phyloP scores from a whole-genome alignment of 2,329 filamentous ascomycete species.

The Aspergillus neotritici region DNA sequence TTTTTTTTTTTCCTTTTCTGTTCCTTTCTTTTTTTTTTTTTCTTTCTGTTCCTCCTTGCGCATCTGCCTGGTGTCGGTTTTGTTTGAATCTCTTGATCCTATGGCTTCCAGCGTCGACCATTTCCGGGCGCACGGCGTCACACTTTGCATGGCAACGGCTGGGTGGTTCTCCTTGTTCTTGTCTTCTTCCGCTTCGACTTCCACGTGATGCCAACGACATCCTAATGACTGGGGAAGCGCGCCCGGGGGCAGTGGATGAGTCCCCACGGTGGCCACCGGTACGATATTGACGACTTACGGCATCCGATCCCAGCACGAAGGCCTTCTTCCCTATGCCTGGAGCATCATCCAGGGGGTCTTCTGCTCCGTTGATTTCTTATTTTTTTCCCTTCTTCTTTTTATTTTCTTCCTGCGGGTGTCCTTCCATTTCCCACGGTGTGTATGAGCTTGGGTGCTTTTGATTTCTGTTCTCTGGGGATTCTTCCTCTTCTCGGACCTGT shows the following conservation, averaged over 20 bases:
- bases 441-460: conserved; percentile 16
- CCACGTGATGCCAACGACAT: conserved; percentile 12
- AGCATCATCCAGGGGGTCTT: conserved; percentile 13
- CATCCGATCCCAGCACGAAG: conserved; percentile 7
- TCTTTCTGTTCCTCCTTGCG: conserved; percentile 5
- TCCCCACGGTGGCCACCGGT: conserved; percentile 12
- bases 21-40: conserved; percentile 5
- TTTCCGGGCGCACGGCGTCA: conserved; percentile 11
- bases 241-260: conserved; percentile 1
- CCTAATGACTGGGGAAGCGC: conserved; percentile 6
- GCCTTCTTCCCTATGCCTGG: conserved; percentile 16
- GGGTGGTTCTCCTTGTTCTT: conserved; percentile 10
- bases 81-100: conserved; percentile 3
- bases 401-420: background rate
- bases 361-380: too few species aligned
- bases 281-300: conserved; percentile 19
- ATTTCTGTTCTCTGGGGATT: conserved; percentile 11
- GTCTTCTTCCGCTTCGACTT: conserved; percentile 7
- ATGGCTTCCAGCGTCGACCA: background rate
- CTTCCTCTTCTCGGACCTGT: conserved; percentile 27
- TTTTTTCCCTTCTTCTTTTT: too few species aligned
- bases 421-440: conserved; percentile 16
- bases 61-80: conserved; percentile 3
- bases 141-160: conserved; percentile 15
- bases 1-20: conserved; percentile 2